Conservation (phyloP, 1,284 basidiomycete genomes). For the Cerioporus squamosus region DNA sequence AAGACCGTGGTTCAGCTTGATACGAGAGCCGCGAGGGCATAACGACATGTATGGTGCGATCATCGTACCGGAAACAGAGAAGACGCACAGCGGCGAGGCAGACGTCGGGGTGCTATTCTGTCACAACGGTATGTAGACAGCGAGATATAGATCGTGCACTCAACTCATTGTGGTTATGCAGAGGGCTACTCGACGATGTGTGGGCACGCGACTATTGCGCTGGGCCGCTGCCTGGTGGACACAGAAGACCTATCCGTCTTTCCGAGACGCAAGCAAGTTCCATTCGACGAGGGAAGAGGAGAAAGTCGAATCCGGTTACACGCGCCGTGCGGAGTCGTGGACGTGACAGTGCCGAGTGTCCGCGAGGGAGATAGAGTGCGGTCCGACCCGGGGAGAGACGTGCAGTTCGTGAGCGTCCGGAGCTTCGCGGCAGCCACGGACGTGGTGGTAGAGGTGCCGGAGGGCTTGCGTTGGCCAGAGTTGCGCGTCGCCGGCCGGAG, state of each 20-base stretch:
- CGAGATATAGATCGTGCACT: background rate
- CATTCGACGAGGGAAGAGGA: constrained; percentile 23
- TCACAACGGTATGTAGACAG: constrained; percentile 41
- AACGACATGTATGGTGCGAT: constrained; percentile 53
- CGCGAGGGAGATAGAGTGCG: constrained; percentile 17
- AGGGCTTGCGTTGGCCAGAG: constrained; percentile 33
- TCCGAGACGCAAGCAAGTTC: constrained; percentile 36
- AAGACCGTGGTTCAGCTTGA: constrained; percentile 31
- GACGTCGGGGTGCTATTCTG: constrained; percentile 50
- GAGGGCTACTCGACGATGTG: constrained; percentile 55
- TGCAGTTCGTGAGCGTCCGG: constrained; percentile 42
- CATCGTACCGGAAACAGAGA: constrained; percentile 42
- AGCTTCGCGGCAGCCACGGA: constrained; percentile 38
- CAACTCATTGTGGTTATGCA: constrained; percentile 14
- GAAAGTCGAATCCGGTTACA: constrained; percentile 38
- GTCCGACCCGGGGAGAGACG: constrained; percentile 36
- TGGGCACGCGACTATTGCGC: constrained; percentile 50
- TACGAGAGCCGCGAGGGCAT: constrained; percentile 49
- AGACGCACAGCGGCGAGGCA: constrained; percentile 40
- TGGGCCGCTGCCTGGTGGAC: constrained; percentile 47
- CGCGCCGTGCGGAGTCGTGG: constrained; percentile 44
- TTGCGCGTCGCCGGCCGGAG: constrained; percentile 22
- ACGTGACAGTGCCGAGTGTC: constrained; percentile 35
- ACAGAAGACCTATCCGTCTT: constrained; percentile 38
- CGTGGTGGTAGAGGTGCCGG: constrained; percentile 35